Conservation (phyloP, 1,284 basidiomycete species). For the Puccinia hordei region DNA sequence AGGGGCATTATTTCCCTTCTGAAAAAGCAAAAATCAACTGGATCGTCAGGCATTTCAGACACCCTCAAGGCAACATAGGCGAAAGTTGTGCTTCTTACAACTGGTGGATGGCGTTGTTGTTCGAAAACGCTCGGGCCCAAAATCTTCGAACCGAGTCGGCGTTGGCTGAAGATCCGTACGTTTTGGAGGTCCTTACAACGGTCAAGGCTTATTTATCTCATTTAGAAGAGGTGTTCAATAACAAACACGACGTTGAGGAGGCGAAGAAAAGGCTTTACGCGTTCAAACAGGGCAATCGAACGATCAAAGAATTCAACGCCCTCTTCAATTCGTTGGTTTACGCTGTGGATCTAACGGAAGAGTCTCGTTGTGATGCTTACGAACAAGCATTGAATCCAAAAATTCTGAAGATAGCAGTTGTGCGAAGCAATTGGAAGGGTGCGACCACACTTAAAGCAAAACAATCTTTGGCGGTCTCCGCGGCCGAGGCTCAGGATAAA, state of each 20-base stretch:
- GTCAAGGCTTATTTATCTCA: neutral
- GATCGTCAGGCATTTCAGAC: neutral
- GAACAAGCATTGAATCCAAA: neutral
- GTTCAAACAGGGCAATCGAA: neutral
- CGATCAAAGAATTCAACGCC: conserved; percentile 22
- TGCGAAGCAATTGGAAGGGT: neutral
- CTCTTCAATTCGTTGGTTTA: no score
- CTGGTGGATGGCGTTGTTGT: conserved; percentile 26
- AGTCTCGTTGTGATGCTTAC: conserved; percentile 21
- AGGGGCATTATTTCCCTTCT: no score
- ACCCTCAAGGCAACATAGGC: neutral
- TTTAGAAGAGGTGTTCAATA: conserved; percentile 7
- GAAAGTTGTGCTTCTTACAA: neutral
- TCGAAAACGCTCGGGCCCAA: no score
- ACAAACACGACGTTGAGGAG: neutral
- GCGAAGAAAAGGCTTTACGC: neutral
- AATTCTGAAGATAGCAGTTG: no score
- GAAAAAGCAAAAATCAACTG: conserved; percentile 22
- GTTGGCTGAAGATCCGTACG: neutral
- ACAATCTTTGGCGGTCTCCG: neutral
- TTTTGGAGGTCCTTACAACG: neutral
- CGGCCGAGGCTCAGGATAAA: neutral
- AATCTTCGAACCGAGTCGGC: no score
- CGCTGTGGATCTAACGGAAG: neutral
- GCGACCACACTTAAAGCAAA: neutral